These are phyloP conservation scores for Physcia stellaris DNA, from an alignment of 495 filamentous ascomycete genomes.

Conservation along the genomic window DNA sequence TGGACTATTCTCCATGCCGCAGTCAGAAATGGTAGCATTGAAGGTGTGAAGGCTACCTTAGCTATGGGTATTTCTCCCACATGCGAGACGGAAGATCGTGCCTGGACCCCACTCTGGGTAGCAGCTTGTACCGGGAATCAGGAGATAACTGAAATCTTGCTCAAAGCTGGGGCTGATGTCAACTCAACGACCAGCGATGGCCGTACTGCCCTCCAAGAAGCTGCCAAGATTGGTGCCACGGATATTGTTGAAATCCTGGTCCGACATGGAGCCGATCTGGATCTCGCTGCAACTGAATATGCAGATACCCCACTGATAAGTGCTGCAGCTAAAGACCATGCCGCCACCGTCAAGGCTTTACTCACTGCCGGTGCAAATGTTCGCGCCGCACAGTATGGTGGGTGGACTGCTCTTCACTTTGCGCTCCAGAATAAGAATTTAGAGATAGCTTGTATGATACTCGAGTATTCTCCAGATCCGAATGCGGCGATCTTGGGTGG, in stretches of 20 bases:
- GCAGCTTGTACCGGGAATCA: slow-evolving; percentile 23
- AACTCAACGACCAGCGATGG: slow-evolving; percentile 26
- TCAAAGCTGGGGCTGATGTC: slow-evolving; percentile 21
- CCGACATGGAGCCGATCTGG: slow-evolving; percentile 24
- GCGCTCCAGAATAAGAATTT: slow-evolving; percentile 28
- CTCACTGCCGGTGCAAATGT: slow-evolving; percentile 24
- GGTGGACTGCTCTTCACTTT: slow-evolving; percentile 33
- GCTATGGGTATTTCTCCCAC: slow-evolving; percentile 19
- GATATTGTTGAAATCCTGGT: slow-evolving; percentile 23
- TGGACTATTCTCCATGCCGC: slow-evolving; percentile 32
- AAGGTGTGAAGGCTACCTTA: slow-evolving; percentile 25
- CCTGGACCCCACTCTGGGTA: slow-evolving; percentile 25
- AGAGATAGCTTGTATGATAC: slow-evolving; percentile 26
- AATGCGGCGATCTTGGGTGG: slow-evolving; percentile 23
- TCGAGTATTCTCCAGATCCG: slow-evolving; percentile 26
- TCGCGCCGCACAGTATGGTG: slow-evolving; percentile 21
- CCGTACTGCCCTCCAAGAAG: slow-evolving; percentile 27
- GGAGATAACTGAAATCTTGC: slow-evolving; percentile 12
- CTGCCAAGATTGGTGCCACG: slow-evolving; percentile 23
- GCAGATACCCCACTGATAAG: slow-evolving; percentile 26
- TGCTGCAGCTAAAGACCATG: slow-evolving; percentile 25
- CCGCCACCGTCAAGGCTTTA: slow-evolving; percentile 21
- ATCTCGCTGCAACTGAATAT: slow-evolving; percentile 32
- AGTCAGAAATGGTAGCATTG: slow-evolving; percentile 28
- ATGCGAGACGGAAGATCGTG: slow-evolving; percentile 21